These are phyloP conservation scores for Sarcodon aspratus DNA, from an alignment of 768 basidiomycete genomes.

Conservation along the genomic window DNA sequence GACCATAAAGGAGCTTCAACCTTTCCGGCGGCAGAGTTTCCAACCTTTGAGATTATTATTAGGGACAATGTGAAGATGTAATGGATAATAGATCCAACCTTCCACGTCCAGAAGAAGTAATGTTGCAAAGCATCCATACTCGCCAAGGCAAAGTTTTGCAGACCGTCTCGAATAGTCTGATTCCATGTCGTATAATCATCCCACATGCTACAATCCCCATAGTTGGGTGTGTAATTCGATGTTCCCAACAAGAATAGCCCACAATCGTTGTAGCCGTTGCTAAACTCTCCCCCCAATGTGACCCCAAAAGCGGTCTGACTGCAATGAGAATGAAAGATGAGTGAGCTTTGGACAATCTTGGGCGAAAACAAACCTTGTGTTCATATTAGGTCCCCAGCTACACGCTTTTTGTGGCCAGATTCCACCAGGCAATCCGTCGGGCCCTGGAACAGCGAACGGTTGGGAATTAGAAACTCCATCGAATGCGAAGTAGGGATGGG, in stretches of 20 bases:
- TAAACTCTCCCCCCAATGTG: slow-evolving; percentile 69
- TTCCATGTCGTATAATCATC: slow-evolving; percentile 44
- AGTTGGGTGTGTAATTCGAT: slow-evolving; percentile 7
- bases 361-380: slow-evolving; percentile 25
- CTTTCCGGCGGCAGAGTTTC: slow-evolving; percentile 34
- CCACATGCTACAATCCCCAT: slow-evolving; percentile 27
- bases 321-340: not conserved
- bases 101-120: slow-evolving; percentile 72
- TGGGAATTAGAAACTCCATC: slow-evolving; percentile 5
- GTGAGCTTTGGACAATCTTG: not conserved
- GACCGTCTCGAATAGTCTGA: slow-evolving; percentile 35
- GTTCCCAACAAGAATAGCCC: slow-evolving; percentile 36
- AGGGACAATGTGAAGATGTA: not conserved
- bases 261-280: slow-evolving; percentile 55
- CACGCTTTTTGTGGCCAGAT: slow-evolving; percentile 22
- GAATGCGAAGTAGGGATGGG: slow-evolving; percentile 36
- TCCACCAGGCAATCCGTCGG: slow-evolving; percentile 9
- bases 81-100: slow-evolving; percentile 22
- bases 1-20: slow-evolving; percentile 56
- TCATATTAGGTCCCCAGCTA: slow-evolving; percentile 29
- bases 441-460: not conserved
- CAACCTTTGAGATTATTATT: slow-evolving; percentile 28
- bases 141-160: slow-evolving; percentile 38
- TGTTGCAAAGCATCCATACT: slow-evolving; percentile 55
- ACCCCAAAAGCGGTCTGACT: slow-evolving; percentile 53